A percentile compares a stretch with the other conserved stretches of the same genome.
Conservation (phyloP, 441 rosid species). For the Jatropha podagrica region DNA sequence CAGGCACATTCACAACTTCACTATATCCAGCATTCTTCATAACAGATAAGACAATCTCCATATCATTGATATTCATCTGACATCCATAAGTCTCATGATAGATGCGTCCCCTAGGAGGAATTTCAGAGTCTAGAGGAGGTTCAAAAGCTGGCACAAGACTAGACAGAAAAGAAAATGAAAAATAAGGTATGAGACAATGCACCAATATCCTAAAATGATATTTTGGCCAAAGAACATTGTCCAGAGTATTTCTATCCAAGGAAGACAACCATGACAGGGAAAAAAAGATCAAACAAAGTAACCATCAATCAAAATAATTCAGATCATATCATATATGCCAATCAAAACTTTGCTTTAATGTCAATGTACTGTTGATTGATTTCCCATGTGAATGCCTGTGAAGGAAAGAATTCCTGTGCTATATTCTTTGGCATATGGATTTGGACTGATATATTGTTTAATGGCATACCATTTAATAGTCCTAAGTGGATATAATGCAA, state of each 20-base stretch:
- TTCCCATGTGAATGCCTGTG: not conserved
- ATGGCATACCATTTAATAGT: not conserved
- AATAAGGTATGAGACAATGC: not conserved
- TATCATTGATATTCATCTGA: constrained; percentile 92
- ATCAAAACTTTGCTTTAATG: not conserved
- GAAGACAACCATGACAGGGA: not conserved
- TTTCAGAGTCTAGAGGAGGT: constrained; percentile 28
- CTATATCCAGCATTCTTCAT: constrained; percentile 82
- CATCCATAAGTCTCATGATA: constrained; percentile 96
- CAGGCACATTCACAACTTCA: constrained; percentile 67
- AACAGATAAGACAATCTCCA: constrained; percentile 92
- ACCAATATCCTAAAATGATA: not conserved
- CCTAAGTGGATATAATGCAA: not conserved
- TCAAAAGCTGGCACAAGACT: constrained; percentile 41
- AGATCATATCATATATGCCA: not conserved
- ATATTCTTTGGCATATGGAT: not conserved
- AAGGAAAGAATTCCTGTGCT: not conserved
- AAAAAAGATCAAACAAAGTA: not conserved
- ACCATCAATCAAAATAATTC: not conserved
- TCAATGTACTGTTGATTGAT: not conserved
- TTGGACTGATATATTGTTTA: not conserved
- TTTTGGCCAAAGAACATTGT: not conserved
- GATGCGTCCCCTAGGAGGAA: constrained; percentile 57
- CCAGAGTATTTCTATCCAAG: not conserved
- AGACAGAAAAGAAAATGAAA: constrained; percentile 19